Conservation (phyloP, 179 eudicot species). For the Beta lomatogona region DNA sequence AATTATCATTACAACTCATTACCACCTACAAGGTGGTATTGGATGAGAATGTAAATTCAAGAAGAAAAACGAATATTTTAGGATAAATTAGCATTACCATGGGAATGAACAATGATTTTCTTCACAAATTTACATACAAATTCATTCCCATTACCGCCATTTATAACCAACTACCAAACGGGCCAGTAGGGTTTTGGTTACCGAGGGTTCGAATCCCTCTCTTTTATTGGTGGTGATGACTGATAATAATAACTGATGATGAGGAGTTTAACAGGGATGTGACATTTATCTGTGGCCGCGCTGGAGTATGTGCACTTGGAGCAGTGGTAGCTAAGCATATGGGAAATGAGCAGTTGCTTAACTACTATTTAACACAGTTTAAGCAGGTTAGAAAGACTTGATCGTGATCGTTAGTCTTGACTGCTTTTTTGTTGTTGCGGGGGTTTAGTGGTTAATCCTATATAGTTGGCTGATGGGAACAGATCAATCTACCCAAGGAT, state of each 20-base stretch:
- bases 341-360: constrained; percentile 42
- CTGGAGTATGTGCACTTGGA: constrained; percentile 71
- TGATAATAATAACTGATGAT: neutral
- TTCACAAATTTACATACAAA: too few species aligned
- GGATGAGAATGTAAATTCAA: too few species aligned
- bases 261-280: constrained; percentile 38
- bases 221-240: too few species aligned
- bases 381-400: constrained; percentile 40
- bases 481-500: constrained; percentile 46
- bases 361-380: constrained; percentile 46
- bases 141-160: too few species aligned
- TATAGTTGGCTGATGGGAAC: constrained; percentile 17
- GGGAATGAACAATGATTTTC: too few species aligned
- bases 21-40: too few species aligned
- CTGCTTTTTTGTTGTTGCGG: neutral
- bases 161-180: too few species aligned
- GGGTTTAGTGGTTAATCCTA: neutral
- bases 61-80: too few species aligned
- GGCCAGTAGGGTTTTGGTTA: too few species aligned
- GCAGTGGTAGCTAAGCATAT: constrained; percentile 58
- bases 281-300: constrained; percentile 60
- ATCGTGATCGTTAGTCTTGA: neutral
- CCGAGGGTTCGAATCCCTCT: too few species aligned
- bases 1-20: too few species aligned
- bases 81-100: too few species aligned